A percentile compares a stretch with the other conserved stretches of the same genome.
These are phyloP conservation scores for Quillaja saponaria DNA, from an alignment of 306 rosid genomes.

Conservation along the genomic window DNA sequence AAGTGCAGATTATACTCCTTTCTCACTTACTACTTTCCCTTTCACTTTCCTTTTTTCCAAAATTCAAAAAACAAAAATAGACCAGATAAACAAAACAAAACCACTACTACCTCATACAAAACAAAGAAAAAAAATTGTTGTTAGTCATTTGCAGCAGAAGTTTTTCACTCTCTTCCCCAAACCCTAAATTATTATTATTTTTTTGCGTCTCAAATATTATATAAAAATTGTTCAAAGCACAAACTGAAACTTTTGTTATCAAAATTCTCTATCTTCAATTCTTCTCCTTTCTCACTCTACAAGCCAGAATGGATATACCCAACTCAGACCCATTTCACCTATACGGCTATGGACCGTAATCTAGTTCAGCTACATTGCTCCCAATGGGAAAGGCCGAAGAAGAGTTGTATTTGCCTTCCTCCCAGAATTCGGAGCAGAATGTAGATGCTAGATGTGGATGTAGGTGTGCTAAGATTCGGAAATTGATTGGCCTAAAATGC, in stretches of 20 bases:
- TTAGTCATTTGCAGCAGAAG: slow-evolving; percentile 43
- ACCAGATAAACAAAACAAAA: neutral
- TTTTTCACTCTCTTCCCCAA: slow-evolving; percentile 40
- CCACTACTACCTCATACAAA: too few species aligned
- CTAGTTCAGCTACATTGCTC: slow-evolving; percentile 48
- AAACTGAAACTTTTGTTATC: neutral
- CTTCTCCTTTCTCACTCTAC: slow-evolving; percentile 16
- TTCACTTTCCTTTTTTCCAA: neutral
- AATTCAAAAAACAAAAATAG: neutral
- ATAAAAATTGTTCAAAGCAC: slow-evolving; percentile 1
- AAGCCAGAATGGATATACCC: slow-evolving; percentile 45
- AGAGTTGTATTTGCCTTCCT: slow-evolving; percentile 45
- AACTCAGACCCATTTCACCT: slow-evolving; percentile 31
- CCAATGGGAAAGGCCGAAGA: slow-evolving; percentile 82
- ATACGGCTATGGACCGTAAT: slow-evolving; percentile 44
- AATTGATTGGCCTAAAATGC: slow-evolving; percentile 64
- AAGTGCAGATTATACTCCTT: too few species aligned
- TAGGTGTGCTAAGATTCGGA: slow-evolving; percentile 47
- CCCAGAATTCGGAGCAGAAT: slow-evolving; percentile 42
- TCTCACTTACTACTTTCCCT: neutral
- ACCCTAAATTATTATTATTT: slow-evolving; percentile 43
- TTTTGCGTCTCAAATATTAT: neutral
- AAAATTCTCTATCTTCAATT: neutral
- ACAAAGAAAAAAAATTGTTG: neutral
- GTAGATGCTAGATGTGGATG: slow-evolving; percentile 47